Percentiles rank a stretch among this genome's conserved stretches.
Conservation (phyloP, 352 stramenopile species). For the Globisporangium perplexum region DNA sequence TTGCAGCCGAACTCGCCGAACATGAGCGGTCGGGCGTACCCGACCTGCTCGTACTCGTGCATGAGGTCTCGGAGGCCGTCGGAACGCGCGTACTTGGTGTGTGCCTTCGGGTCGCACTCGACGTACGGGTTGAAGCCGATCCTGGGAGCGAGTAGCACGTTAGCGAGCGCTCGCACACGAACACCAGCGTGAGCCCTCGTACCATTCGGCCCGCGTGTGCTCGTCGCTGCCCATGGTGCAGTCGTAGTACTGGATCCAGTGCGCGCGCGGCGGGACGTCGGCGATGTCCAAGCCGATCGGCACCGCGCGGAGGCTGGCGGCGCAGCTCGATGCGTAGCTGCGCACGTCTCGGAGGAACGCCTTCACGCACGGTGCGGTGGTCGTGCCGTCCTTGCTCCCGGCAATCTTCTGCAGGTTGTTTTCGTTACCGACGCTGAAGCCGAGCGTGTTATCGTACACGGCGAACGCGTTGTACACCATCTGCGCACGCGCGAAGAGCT, state of each 20-base stretch:
- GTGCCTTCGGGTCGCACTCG: slow-evolving; percentile 47
- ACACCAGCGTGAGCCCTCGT: background rate
- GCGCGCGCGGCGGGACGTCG: slow-evolving; percentile 48
- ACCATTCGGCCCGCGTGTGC: slow-evolving; percentile 43
- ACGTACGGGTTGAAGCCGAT: slow-evolving; percentile 50
- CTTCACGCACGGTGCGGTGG: slow-evolving; percentile 57
- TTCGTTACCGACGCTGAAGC: slow-evolving; percentile 66
- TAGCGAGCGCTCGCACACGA: no score
- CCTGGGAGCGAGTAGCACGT: no score
- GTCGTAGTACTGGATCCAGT: slow-evolving; percentile 78
- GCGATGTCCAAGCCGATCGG: slow-evolving; percentile 73
- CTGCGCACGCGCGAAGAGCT: slow-evolving; percentile 44
- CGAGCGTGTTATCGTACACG: slow-evolving; percentile 67
- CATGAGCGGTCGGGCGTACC: slow-evolving; percentile 56
- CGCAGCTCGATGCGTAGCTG: slow-evolving; percentile 41
- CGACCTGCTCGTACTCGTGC: slow-evolving; percentile 36
- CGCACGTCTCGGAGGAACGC: slow-evolving; percentile 57
- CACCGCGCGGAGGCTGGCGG: slow-evolving; percentile 36
- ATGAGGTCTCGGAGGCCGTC: slow-evolving; percentile 56
- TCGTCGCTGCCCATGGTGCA: slow-evolving; percentile 39
- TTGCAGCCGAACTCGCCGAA: slow-evolving; percentile 80
- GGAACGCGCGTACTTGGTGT: slow-evolving; percentile 49
- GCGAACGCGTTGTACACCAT: slow-evolving; percentile 71
- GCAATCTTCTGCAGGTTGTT: slow-evolving; percentile 52
- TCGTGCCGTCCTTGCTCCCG: slow-evolving; percentile 26